Evolutionary conservation across 805 yeast species (phyloP).

Genomic region (Ogataea nitratoaversa): DNA sequence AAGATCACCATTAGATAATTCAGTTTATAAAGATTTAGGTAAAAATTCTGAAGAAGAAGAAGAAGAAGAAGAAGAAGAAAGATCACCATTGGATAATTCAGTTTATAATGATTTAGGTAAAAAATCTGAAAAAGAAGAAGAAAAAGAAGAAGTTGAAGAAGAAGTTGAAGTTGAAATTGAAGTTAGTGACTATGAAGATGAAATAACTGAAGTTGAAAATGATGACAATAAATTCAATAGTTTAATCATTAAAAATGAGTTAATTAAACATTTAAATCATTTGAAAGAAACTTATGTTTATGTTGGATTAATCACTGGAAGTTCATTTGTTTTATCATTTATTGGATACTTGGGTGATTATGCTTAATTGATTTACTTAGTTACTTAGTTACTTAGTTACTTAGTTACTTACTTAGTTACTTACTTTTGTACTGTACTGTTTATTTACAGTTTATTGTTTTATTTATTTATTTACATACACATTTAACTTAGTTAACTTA

Average conservation of each 20-base stretch:
- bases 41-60: conserved; percentile 21
- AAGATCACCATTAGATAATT: conserved; percentile 41
- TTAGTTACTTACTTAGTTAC: neutral
- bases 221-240: conserved; percentile 30
- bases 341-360: conserved; percentile 59
- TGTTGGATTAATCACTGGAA: conserved; percentile 39
- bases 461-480: too few relatives aligned
- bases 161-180: conserved; percentile 23
- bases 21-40: conserved; percentile 42
- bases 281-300: conserved; percentile 36
- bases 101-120: conserved; percentile 40
- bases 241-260: conserved; percentile 38
- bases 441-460: neutral
- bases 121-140: conserved; percentile 22
- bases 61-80: conserved; percentile 30
- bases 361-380: conserved; percentile 7
- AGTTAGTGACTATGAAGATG: conserved; percentile 18
- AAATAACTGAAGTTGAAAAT: conserved; percentile 28
- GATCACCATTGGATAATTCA: conserved; percentile 42
- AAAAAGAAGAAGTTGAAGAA: conserved; percentile 30
- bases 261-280: conserved; percentile 28
- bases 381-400: neutral
- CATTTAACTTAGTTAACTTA: too few relatives aligned
- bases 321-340: conserved; percentile 44
- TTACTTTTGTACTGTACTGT: neutral